Conservation (phyloP, 441 rosid genomes). For the Breynia disticha region DNA sequence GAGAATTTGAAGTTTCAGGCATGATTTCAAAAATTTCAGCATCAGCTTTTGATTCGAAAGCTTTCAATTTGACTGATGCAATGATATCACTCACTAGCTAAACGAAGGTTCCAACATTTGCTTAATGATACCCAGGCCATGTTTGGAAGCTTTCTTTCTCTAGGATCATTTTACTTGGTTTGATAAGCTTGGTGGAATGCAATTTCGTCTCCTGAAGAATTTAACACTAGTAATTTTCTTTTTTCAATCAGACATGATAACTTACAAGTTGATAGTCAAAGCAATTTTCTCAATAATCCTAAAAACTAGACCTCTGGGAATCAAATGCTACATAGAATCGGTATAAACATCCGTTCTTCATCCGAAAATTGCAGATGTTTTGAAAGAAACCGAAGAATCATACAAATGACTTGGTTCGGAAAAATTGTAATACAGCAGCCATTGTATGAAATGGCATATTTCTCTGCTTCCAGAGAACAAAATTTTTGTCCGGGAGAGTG, state of each 20-base stretch:
- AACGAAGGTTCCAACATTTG: constrained; percentile 1
- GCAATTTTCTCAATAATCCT: too few relatives aligned
- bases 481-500: constrained; percentile 23
- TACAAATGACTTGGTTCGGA: too few relatives aligned
- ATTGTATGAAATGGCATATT: constrained; percentile 10
- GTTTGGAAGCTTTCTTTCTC: constrained; percentile 8
- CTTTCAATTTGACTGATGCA: constrained; percentile 12
- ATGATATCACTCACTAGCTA: not conserved
- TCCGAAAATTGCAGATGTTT: too few relatives aligned
- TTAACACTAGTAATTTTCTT: too few relatives aligned
- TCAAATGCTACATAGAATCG: too few relatives aligned
- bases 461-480: constrained; percentile 37
- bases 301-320: too few relatives aligned
- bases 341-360: too few relatives aligned
- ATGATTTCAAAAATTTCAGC: not conserved
- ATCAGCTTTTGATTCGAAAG: not conserved
- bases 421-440: constrained; percentile 11
- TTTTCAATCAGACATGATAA: too few relatives aligned
- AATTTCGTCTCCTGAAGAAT: constrained; percentile 7
- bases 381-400: constrained; percentile 1
- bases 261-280: too few relatives aligned
- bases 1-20: constrained; percentile 13
- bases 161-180: constrained; percentile 22
- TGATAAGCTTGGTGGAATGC: constrained; percentile 14
- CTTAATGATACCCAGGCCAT: constrained; percentile 12